These are phyloP conservation scores for Hypomontagnella submonticulosa DNA, from an alignment of 495 filamentous ascomycete species.

Conservation along the genomic window DNA sequence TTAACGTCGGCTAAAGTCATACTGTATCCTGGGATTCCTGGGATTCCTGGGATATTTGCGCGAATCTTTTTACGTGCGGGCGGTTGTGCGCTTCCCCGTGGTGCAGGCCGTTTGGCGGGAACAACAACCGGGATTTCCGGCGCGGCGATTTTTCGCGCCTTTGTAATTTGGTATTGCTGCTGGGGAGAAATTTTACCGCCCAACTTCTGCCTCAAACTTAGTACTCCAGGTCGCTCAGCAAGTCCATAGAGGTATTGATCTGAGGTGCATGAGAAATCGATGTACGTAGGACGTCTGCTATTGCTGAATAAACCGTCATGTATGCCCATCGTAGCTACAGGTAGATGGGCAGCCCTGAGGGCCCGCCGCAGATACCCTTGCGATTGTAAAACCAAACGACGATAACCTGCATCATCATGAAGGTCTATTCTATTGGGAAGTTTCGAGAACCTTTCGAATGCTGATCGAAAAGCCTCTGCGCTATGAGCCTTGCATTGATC, in stretches of 20 bases:
- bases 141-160: too few species aligned
- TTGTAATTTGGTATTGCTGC: neutral
- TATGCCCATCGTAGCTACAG: neutral
- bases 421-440: neutral
- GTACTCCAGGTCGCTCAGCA: conserved; percentile 27
- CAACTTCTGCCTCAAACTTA: conserved; percentile 21
- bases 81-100: too few species aligned
- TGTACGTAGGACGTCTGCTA: conserved; percentile 26
- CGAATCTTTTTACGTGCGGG: too few species aligned
- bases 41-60: too few species aligned
- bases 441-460: conserved; percentile 11
- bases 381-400: conserved; percentile 6
- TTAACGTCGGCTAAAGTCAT: conserved; percentile 21
- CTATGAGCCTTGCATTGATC: too few species aligned
- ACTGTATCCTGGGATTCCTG: too few species aligned
- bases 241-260: conserved; percentile 24
- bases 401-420: conserved; percentile 4
- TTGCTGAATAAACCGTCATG: conserved; percentile 14
- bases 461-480: neutral
- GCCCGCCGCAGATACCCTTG: conserved; percentile 8
- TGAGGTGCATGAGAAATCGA: conserved; percentile 25
- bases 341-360: conserved; percentile 17
- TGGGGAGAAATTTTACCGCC: conserved; percentile 17
- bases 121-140: too few species aligned
- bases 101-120: conserved; percentile 6